Evolutionary conservation across 768 basidiomycete species (phyloP), one percentile per base, ranked within the genome.

Genomic region (Leccinellum rugosiceps): DNA sequence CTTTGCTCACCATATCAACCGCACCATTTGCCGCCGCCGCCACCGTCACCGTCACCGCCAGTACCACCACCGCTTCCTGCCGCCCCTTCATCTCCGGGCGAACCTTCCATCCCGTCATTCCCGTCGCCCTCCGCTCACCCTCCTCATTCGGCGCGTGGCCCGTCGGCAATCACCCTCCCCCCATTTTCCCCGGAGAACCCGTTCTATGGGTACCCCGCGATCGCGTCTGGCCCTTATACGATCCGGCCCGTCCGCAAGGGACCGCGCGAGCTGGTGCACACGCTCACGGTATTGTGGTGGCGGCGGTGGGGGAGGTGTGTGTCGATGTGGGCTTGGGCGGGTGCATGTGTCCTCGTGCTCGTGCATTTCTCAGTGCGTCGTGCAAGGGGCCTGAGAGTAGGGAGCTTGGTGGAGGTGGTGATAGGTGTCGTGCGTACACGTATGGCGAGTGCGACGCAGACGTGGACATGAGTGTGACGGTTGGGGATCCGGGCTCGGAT

Each of bases 171-270:
- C 23, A 14, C 23, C 17, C 61, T 83, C 43, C 77, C 85, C 9
- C 77, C 86, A 19, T 83, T 80, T 30, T 90, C 88, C 26, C 66
- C 74, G 35, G 72, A 82, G 41, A 91, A 90, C 60, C 90, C 90
- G 1, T 90, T 85, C 71, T 92, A 82, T 60, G 89, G 89, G 4
- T 90, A 91, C 65, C 86, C 88, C 6, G 76, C 78, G 13, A 31
- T 62, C 41, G 43, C 76, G 6, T 68, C 70, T 23, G 51, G 48
- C 8, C 72, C 78, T 15, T 73, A 78, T 50, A 70, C 74, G 15
- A 76, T 87, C 60, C 79, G 77, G 35, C 78, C 84, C 67, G 86
- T 86, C 38, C 87, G 84, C 32, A 80, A 82, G 56, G 81, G 88
- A 53, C 87, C 86, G 59, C 80, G 86, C 62, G 88, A 90, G 67